These are phyloP conservation scores for Chaetomium tenue DNA, from an alignment of 495 filamentous ascomycete genomes.

Conservation along the genomic window DNA sequence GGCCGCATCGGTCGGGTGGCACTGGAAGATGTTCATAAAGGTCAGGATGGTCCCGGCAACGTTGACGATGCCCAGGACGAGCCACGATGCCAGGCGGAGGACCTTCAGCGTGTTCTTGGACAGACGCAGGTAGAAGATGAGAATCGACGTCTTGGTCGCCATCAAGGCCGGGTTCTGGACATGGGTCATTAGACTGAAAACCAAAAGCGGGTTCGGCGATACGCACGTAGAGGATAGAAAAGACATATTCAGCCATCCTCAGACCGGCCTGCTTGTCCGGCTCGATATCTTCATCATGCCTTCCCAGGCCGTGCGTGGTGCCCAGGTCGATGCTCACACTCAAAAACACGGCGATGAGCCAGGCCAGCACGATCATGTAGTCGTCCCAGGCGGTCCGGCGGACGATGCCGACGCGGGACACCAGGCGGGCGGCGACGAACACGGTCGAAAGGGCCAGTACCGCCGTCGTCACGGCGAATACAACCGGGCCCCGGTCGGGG, in stretches of 20 bases:
- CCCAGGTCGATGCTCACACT: constrained; percentile 75
- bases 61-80: constrained; percentile 71
- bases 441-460: constrained; percentile 64
- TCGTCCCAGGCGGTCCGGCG: constrained; percentile 70
- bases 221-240: constrained; percentile 80
- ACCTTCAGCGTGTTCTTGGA: constrained; percentile 67
- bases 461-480: constrained; percentile 71
- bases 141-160: constrained; percentile 86
- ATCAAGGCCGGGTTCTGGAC: constrained; percentile 81
- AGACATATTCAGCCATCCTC: constrained; percentile 71
- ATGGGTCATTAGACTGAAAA: constrained; percentile 6
- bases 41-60: constrained; percentile 74
- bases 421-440: constrained; percentile 69
- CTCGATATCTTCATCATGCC: constrained; percentile 66
- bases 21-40: constrained; percentile 86
- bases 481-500: constrained; percentile 60
- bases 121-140: constrained; percentile 81
- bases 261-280: constrained; percentile 47
- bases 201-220: not conserved
- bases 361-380: constrained; percentile 79
- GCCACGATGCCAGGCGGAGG: constrained; percentile 67
- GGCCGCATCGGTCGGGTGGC: constrained; percentile 65
- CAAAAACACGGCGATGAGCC: constrained; percentile 77
- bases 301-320: constrained; percentile 66
- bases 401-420: constrained; percentile 72